Evolutionary conservation across 139 green algal species (phyloP).

Genomic region (Microglena sp.): DNA sequence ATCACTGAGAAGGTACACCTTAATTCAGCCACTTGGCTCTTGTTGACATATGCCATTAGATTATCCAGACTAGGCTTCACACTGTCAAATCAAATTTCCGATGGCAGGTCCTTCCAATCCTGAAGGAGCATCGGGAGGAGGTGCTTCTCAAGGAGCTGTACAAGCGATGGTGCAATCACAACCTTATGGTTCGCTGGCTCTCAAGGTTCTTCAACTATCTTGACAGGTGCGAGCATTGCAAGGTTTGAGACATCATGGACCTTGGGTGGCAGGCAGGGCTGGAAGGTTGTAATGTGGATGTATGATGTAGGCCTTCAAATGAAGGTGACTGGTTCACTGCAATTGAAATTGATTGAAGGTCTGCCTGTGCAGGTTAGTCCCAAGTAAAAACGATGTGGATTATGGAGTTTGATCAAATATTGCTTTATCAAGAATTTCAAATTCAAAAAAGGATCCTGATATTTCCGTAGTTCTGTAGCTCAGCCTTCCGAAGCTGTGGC

Average conservation of each 20-base stretch:
- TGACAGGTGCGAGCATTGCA: slow-evolving; percentile 57
- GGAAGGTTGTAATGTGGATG: no score
- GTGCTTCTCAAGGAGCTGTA: slow-evolving; percentile 86
- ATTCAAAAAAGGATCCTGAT: no score
- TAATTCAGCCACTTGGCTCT: not conserved
- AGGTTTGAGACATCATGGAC: not conserved
- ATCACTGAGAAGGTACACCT: slow-evolving; percentile 68
- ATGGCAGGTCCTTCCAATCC: slow-evolving; percentile 66
- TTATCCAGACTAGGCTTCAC: not conserved
- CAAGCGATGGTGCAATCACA: slow-evolving; percentile 92
- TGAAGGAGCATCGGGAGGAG: slow-evolving; percentile 77
- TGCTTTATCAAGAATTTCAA: no score
- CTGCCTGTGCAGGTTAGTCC: no score
- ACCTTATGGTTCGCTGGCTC: slow-evolving; percentile 97
- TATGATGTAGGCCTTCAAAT: no score
- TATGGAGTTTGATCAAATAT: no score
- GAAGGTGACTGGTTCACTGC: no score
- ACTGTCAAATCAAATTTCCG: not conserved
- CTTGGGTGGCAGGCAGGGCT: not conserved
- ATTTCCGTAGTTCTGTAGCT: no score
- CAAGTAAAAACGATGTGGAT: no score
- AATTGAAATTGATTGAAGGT: no score
- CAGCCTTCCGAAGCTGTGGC: no score
- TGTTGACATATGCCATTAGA: not conserved
- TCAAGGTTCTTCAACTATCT: slow-evolving; percentile 99